These are phyloP conservation scores for Rhododendron kiyosumense DNA, from an alignment of 148 eudicot genomes.

Conservation along the genomic window DNA sequence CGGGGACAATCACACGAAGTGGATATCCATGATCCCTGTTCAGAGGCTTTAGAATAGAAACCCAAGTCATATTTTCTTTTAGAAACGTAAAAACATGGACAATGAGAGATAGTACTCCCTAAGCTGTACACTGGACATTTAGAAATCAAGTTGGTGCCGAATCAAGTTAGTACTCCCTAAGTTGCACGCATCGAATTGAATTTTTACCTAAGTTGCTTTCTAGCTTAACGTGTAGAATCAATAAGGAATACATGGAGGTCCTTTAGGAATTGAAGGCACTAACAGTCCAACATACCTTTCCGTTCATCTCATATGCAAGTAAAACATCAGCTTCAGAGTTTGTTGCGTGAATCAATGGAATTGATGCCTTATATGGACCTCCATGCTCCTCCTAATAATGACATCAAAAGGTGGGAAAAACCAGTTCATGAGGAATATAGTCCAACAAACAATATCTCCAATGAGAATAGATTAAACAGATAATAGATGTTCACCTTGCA, in stretches of 20 bases:
- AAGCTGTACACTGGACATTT: constrained; percentile 6
- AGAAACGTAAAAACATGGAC: not conserved
- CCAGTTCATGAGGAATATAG: not conserved
- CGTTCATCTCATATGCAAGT: constrained; percentile 95
- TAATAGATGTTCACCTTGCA: constrained; percentile 57
- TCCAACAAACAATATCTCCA: constrained; percentile 5
- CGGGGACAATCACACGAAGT: constrained; percentile 87
- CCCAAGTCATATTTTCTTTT: not conserved
- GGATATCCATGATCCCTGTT: constrained; percentile 99
- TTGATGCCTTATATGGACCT: constrained; percentile 89
- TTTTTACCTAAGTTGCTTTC: no score
- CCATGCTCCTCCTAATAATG: constrained; percentile 73
- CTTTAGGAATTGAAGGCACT: not conserved
- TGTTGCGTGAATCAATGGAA: constrained; percentile 76
- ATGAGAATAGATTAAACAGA: not conserved
- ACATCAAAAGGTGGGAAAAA: not conserved
- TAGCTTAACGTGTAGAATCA: not conserved
- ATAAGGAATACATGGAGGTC: not conserved
- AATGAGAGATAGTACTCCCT: not conserved
- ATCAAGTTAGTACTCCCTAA: no score
- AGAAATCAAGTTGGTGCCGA: not conserved
- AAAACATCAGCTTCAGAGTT: constrained; percentile 87
- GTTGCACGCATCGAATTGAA: not conserved
- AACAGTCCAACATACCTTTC: constrained; percentile 37
- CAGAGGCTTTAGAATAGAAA: constrained; percentile 39